Evolutionary conservation across 2,329 filamentous ascomycete species (phyloP).

Genomic region (Helotiales sp.): DNA sequence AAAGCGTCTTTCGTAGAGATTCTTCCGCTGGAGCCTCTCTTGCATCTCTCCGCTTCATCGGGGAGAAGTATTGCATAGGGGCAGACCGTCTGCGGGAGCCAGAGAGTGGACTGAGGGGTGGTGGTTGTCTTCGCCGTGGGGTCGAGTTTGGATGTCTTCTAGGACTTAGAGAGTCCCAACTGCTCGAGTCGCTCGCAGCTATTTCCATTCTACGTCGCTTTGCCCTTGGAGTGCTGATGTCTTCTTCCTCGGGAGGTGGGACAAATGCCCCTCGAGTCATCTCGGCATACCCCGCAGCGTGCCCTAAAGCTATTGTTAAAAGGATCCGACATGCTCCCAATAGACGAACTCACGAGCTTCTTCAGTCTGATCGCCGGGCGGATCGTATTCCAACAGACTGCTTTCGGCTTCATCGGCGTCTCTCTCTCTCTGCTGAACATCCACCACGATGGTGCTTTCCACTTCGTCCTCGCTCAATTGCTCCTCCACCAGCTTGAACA

Average conservation of each 20-base stretch:
- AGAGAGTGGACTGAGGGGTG: slow-evolving; percentile 3
- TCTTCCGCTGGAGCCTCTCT: not conserved
- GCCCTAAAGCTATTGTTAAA: not conserved
- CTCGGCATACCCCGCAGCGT: slow-evolving; percentile 11
- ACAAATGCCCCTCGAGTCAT: slow-evolving; percentile 13
- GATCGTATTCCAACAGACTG: not conserved
- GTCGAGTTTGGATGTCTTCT: slow-evolving; percentile 11
- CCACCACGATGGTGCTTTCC: not conserved
- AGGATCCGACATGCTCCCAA: not conserved
- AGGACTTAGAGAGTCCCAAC: slow-evolving; percentile 15
- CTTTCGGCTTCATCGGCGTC: not conserved
- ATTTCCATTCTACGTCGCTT: slow-evolving; percentile 15
- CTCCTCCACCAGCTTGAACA: not conserved
- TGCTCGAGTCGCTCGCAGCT: slow-evolving; percentile 16
- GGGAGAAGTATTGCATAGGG: not conserved
- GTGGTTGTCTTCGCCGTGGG: slow-evolving; percentile 7
- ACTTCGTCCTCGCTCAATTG: not conserved
- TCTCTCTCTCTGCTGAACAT: not conserved
- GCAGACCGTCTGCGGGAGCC: slow-evolving; percentile 7
- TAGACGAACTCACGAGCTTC: not conserved
- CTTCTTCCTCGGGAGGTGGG: not conserved
- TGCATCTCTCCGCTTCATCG: not conserved
- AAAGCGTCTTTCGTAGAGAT: not conserved
- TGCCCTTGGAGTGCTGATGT: slow-evolving; percentile 5
- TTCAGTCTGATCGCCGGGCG: not conserved